Evolutionary conservation across 495 filamentous ascomycete species (phyloP), one percentile per base, ranked within the genome.

Genomic region (Chaetomidium leptoderma): DNA sequence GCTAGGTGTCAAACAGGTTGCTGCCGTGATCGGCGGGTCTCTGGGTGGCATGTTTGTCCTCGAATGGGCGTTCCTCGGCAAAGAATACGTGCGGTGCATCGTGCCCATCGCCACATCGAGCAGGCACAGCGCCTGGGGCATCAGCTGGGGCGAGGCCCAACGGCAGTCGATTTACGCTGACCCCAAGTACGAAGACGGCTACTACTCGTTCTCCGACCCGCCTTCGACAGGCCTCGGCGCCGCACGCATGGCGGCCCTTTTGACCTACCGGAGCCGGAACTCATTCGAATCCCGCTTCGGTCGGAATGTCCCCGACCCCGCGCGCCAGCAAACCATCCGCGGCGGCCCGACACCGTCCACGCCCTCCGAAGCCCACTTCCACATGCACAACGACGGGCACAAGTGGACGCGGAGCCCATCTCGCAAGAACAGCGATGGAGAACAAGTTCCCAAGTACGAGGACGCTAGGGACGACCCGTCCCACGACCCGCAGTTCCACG

Each of bases 141-240:
- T 98, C 64, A 96, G 91, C 72, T 97, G 93, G 93, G 92, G 93
- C 40, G 93, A 98, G 72, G 92, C 93, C 23, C 93, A 98, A 74
- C 77, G 93, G 50, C 93, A 98, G 72, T 95, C 90, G 78, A 98
- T 98, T 68, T 98, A 97, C 73, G 90, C 89, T 59, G 93, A 98
- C 66, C 93, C 93, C 21, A 97, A 96, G 74, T 98, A 98, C 70
- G 90, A 96, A 50, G 90, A 97, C 70, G 93, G 93, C 8, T 98
- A 96, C 72, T 98, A 97, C 68, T 66, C 83, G 4, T 88, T 92
- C 64, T 77, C 83, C 39, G 87, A 96, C 57, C 91, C 92, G 24
- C 93, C 93, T 9, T 70, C 83, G 13, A 83, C 91, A 7, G 93
- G 93, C 16, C 82, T 98, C 19, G 91, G 93, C 19, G 93, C 93